Percentiles rank a stretch among this genome's conserved stretches.
These are phyloP conservation scores for Dryas alaskensis DNA, from an alignment of 306 rosid genomes.

Conservation along the genomic window DNA sequence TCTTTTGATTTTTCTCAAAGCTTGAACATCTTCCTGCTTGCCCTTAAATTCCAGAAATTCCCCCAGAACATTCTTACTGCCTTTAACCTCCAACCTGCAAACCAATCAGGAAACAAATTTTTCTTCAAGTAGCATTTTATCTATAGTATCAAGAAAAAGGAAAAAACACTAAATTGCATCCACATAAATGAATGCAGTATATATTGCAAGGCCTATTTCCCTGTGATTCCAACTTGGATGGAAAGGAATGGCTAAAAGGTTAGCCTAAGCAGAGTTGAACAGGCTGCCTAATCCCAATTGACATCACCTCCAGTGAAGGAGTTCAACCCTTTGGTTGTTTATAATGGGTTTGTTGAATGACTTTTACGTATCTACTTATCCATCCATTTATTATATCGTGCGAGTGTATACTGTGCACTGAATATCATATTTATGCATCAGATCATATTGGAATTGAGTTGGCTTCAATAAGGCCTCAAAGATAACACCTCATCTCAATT, in stretches of 20 bases:
- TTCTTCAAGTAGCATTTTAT: neutral
- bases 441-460: neutral
- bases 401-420: neutral
- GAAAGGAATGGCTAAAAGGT: neutral
- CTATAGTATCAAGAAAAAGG: neutral
- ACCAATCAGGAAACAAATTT: slow-evolving; percentile 16
- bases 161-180: neutral
- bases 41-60: slow-evolving; percentile 94
- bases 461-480: neutral
- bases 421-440: neutral
- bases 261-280: neutral
- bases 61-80: slow-evolving; percentile 67
- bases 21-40: slow-evolving; percentile 63
- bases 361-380: too few relatives aligned
- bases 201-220: neutral
- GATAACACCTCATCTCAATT: neutral
- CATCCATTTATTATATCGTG: neutral
- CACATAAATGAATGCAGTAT: neutral
- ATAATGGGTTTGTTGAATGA: neutral
- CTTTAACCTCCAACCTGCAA: slow-evolving; percentile 82
- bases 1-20: slow-evolving; percentile 66
- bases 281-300: neutral
- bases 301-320: neutral
- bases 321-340: neutral
- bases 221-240: neutral